Evolutionary conservation across 495 filamentous ascomycete genomes (phyloP), one percentile per base, ranked within the genome.

Genomic region (Trichoderma parareesei): DNA sequence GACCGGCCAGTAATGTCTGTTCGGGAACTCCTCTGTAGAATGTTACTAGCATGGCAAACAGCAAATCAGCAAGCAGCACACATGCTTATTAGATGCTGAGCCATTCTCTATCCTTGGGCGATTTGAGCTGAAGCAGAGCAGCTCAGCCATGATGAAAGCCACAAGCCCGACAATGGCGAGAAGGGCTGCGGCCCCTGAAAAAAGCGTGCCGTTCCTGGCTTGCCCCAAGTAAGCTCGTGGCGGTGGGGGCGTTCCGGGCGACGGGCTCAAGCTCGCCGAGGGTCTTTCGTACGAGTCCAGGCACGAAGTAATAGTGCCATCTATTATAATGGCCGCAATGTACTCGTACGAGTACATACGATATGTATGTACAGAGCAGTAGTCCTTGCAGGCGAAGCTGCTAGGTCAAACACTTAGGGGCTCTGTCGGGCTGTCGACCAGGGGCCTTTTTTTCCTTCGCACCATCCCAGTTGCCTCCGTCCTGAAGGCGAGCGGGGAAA

Each of bases 361-460:
- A 3, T 6, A 5, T 18, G n/a, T 57, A 57, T 35, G 53, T 33
- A 57, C 53, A 27, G 53, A 57, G 20, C 27, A 27, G 27, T 27
- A 27, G 27, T 35, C 3, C 27, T 37, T 37, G 53, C 53, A 57
- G 35, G 27, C 33, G 18, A 57, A 35, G 27, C 27, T 37, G 53
- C 53, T 57, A 27, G 53, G 53, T 57, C 53, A 57, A 57, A 57
- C 53, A 57, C 53, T 57, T 57, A 57, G 53, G 53, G 53, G 53
- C 20, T 37, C 53, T 57, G 53, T 37, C 53, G 53, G 53, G 27
- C 53, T 35, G 33, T 57, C 27, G 53, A 35, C 53, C 53, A 57
- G 53, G 53, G 53, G 53, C 33, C 20, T 57, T 57, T 57, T 57
- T 57, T 57, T 57, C 11, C 46, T 5, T 57, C 53, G 18, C 53